Evolutionary conservation across 106 monocot genomes (phyloP).

Genomic region (Dioscorea zingiberensis): DNA sequence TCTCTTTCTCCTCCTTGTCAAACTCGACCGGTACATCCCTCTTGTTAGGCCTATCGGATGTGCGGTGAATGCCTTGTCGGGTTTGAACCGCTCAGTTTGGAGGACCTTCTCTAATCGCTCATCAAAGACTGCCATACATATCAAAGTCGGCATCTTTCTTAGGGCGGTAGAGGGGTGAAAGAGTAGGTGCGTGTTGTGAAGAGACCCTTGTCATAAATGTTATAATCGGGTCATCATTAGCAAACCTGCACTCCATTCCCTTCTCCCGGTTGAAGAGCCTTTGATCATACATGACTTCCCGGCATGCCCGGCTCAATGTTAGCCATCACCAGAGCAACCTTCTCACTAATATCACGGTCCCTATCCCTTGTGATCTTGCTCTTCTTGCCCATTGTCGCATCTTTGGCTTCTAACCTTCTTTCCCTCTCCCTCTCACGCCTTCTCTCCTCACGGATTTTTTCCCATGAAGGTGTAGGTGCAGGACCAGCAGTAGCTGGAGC

Average conservation of each 20-base stretch:
- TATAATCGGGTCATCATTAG: constrained; percentile 90
- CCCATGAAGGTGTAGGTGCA: constrained; percentile 29
- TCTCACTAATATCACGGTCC: constrained; percentile 88
- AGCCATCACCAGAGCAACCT: constrained; percentile 95
- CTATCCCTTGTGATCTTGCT: constrained; percentile 90
- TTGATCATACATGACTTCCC: constrained; percentile 95
- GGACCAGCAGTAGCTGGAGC: constrained; percentile 50
- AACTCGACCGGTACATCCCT: constrained; percentile 89
- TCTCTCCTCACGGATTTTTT: constrained; percentile 86
- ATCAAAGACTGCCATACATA: constrained; percentile 81
- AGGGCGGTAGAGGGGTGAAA: constrained; percentile 91
- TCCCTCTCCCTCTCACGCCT: constrained; percentile 90
- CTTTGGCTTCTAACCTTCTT: constrained; percentile 77
- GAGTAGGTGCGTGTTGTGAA: constrained; percentile 91
- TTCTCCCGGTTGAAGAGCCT: constrained; percentile 96
- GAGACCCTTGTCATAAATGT: constrained; percentile 85
- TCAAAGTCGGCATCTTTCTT: constrained; percentile 82
- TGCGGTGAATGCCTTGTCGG: constrained; percentile 82
- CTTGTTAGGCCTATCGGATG: constrained; percentile 63
- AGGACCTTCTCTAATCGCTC: constrained; percentile 89
- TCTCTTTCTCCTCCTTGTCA: constrained; percentile 80
- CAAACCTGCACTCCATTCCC: constrained; percentile 95
- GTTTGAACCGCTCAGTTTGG: constrained; percentile 91
- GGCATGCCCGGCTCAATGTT: constrained; percentile 48
- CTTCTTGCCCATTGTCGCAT: constrained; percentile 88